Evolutionary conservation across 768 basidiomycete genomes (phyloP), one percentile per base, ranked within the genome.

Genomic region (Mycena rebaudengoi): DNA sequence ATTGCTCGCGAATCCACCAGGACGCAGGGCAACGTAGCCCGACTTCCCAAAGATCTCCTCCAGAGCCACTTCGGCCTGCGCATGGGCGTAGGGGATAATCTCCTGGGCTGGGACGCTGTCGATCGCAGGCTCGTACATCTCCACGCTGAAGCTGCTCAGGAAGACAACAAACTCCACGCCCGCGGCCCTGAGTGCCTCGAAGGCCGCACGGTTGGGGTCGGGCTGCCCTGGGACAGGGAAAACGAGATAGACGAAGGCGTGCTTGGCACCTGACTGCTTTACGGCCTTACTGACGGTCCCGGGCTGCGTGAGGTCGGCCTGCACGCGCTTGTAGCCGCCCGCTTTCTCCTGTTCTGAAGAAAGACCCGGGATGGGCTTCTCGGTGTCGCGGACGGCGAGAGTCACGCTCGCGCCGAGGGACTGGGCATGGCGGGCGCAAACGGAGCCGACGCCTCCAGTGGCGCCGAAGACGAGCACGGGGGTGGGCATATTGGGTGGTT

Each of bases 141-240:
- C 50, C 12, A 52, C 50, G 25, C 23, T 39, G 35, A 52, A 52
- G 50, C 50, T 37, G 18, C 33, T 33, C 33, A 53, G 33, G 39
- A 53, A n/a, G n/a, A n/a, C n/a, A n/a, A n/a, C n/a, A n/a, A n/a
- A 53, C 37, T 40, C 52, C 37, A 53, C 52, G 52, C 52, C 52
- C 50, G 50, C 50, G 20, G 50, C 50, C 35, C 30, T 53, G 37
- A 53, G 52, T 12, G 52, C 52, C 52, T 53, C 52, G 52, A 53
- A 28, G 25, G 52, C 52, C 25, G 39, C 16, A n/a, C 52, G 52
- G 39, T 53, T 53, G 52, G 52, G 39, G 52, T 53, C 52, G 37
- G 52, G 52, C 39, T 16, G 14, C 52, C 52, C 52, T 12, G 52
- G 52, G 25, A n/a, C 25, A 53, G 52, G 20, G 52, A 18, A 29